phyloP scores from a whole-genome alignment of 441 rosid genomes.

The Kokia cookei region DNA sequence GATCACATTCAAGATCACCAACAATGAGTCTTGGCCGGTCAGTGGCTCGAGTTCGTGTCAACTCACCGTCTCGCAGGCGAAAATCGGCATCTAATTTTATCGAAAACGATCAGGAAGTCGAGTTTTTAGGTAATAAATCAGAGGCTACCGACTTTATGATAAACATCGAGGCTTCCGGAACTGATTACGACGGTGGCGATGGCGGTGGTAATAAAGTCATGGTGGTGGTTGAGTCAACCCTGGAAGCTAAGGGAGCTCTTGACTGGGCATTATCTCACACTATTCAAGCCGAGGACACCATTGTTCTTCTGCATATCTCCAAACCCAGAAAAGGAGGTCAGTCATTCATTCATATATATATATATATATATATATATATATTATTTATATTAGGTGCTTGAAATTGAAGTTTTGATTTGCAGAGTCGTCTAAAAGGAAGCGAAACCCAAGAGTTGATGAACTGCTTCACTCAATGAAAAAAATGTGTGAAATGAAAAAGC shows the following conservation, averaged over 20 bases:
- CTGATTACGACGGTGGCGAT: not conserved
- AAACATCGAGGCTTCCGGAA: not conserved
- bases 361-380: not conserved
- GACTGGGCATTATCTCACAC: conserved; percentile 85
- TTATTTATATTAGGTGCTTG: not conserved
- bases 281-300: conserved; percentile 54
- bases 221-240: conserved; percentile 79
- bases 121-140: conserved; percentile 30
- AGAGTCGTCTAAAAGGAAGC: conserved; percentile 21
- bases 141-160: conserved; percentile 5
- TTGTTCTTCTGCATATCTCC: conserved; percentile 53
- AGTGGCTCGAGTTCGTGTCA: conserved; percentile 36
- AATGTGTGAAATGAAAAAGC: conserved; percentile 52
- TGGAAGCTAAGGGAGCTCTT: conserved; percentile 72
- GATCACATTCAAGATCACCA: conserved; percentile 33
- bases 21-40: conserved; percentile 42
- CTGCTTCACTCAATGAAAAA: conserved; percentile 60
- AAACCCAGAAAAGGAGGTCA: conserved; percentile 42
- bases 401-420: not conserved
- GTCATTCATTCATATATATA: not conserved
- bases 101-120: conserved; percentile 36
- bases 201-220: conserved; percentile 52
- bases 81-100: conserved; percentile 21
- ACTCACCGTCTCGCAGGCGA: conserved; percentile 46
- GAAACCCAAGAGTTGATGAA: conserved; percentile 42